Base-by-base conservation (phyloP, 2,329 filamentous ascomycete species). In the Aspergillus brasiliensis region DNA sequence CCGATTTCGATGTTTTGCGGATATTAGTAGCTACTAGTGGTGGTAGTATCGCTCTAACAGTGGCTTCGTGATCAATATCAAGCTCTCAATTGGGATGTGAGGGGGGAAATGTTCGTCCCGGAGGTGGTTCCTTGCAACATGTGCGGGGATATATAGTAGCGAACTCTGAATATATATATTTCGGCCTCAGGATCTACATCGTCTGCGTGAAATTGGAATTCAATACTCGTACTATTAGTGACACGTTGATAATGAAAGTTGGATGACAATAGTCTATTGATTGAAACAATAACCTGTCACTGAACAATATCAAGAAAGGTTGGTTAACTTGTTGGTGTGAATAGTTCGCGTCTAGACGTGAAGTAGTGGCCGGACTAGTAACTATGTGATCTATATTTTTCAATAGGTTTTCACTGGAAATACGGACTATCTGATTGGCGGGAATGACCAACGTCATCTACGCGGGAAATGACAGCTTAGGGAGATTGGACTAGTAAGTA, bases 351-450 rank as follows among this genome's bases (percentile, higher is more conserved):
- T 23, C 40, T 23, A 44, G 40, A 44, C 11, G 40, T 21, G 19
- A 23, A 44, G 40, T 44, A 44, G 40, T 44, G 40, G 40, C 15
- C 23, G 40, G 40, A 13, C 31, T 34, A 34, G 31, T 34, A 34
- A 17, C 34, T 44, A 44, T 44, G 40, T 44, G 40, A 44, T 44
- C 40, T 44, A 44, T 44, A 44, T 44, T 44, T 49, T 17, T 34
- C 23, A 28, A 44, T 23, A 44, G 31, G 27, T 48, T 3, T 3
- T 28, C 21, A 42, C 27, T 6, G 21, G 31, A 53, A 56, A 56
- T 61, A 40, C 27, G 21, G 17, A 19, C 15, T 7, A n/a, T 49
- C 28, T 59, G 56, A 59, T 56, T 56, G 52, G 59, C 52, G 46
- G 46, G 7, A 25, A 19, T 17, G 3, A 8, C 37, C n/a, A 47